Conservation (phyloP, 306 rosid species). For the Citrullus amarus region DNA sequence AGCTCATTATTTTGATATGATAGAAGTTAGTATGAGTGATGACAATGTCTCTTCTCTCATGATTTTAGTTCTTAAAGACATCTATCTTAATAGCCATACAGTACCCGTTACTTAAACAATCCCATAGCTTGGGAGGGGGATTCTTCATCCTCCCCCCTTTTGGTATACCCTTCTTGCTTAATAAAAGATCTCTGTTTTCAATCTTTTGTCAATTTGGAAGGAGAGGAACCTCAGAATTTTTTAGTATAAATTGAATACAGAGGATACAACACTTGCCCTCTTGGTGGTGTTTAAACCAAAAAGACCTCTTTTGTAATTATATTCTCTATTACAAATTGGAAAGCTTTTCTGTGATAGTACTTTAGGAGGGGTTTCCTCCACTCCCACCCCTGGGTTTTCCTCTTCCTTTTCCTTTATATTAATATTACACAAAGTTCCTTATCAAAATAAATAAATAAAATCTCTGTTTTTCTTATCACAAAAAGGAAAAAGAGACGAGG, state of each 20-base stretch:
- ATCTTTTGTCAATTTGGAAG: not conserved
- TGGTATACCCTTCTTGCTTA: not conserved
- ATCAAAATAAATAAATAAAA: too few species aligned
- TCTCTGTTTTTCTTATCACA: not conserved
- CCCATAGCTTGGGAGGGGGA: not conserved
- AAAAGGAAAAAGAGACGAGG: not conserved
- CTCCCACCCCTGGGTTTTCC: too few species aligned
- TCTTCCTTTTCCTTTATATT: too few species aligned
- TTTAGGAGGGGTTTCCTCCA: too few species aligned
- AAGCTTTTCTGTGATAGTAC: not conserved
- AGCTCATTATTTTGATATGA: not conserved
- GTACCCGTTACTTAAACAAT: not conserved
- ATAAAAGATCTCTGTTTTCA: not conserved
- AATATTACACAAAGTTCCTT: too few species aligned
- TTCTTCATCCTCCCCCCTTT: not conserved
- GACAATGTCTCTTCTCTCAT: not conserved
- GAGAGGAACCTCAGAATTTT: not conserved
- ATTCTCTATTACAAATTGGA: not conserved
- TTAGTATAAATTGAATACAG: not conserved
- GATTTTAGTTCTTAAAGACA: not conserved
- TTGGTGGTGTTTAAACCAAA: not conserved
- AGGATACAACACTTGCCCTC: not conserved
- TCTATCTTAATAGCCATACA: not conserved
- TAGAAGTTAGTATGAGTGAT: not conserved
- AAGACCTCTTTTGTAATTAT: too few species aligned